Base-by-base conservation (phyloP, 1,284 basidiomycete species). In the Mycena citricolor region DNA sequence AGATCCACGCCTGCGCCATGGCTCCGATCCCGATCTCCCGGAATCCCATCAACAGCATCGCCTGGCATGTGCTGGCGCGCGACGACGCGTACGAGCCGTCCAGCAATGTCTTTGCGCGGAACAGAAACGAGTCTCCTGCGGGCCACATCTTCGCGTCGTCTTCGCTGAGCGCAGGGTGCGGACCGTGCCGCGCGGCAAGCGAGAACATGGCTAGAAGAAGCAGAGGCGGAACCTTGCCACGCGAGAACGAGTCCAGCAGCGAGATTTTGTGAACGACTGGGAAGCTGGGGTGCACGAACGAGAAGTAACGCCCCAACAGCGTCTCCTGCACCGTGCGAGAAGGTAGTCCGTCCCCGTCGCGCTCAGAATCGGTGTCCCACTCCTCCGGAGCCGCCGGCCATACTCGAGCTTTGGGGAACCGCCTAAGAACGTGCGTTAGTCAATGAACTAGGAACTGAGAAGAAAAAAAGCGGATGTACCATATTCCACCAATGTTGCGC, bases 1-100 rank as follows among this genome's bases (percentile, higher is more conserved):
- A 90, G 13, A 82, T 73, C 90, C 90, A 93, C 24, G 87, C 83
- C 63, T 86, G 80, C 8, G 85, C 83, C 90, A 90, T 93, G 12
- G 86, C 85, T 19, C 90, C 90, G 46, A 90, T 86, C 2, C 90
- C 90, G 23, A 90, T 77, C 64, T 93, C 89, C 14, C 90, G 74
- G 61, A 87, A 91, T 7, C 83, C 84, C 64, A 92, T 75, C 19
- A 93, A 70, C 4, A 93, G 70, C 19, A 93, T 65, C 6, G 89
- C 81, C 60, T 91, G 89, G 40, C 82, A 83, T 0, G 85, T 90
- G 17, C 79, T 76, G 8, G 86, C 74, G 12, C 79, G 67, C 2
- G 69, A 82, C 14, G 75, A 75, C 1, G 83, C 77, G 54, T 87
- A 88, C 4, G 77, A 73, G 41, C 67, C 67, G 61, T 85, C 78